Percentiles rank a stretch among this genome's conserved stretches.
phyloP scores from a whole-genome alignment of 441 rosid species.

The Aleurites moluccanus region DNA sequence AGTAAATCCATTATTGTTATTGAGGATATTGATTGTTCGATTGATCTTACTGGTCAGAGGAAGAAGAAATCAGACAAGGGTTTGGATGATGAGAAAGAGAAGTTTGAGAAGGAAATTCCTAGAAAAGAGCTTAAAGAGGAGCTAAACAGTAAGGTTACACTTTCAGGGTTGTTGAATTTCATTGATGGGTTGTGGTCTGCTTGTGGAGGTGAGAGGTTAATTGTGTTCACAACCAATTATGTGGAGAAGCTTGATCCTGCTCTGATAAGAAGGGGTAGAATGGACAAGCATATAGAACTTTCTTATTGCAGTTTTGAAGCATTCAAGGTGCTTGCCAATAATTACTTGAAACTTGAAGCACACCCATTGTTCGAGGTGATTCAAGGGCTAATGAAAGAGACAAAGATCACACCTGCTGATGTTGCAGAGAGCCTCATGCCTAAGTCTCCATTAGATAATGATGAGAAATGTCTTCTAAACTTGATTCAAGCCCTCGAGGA shows the following conservation, averaged over 20 bases:
- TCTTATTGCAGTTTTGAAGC: constrained; percentile 64
- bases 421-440: constrained; percentile 81
- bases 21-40: constrained; percentile 71
- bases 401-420: constrained; percentile 64
- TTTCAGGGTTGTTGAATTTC: constrained; percentile 70
- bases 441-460: constrained; percentile 41
- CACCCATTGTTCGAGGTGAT: constrained; percentile 42
- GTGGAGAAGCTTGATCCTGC: constrained; percentile 72
- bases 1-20: constrained; percentile 65
- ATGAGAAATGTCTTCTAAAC: constrained; percentile 45
- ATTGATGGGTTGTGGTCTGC: constrained; percentile 85
- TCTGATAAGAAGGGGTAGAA: constrained; percentile 72
- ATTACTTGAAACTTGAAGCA: constrained; percentile 50
- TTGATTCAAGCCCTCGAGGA: constrained; percentile 52
- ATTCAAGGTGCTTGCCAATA: constrained; percentile 61
- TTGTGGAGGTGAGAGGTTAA: constrained; percentile 66
- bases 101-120: constrained; percentile 33
- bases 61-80: constrained; percentile 41
- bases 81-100: constrained; percentile 35
- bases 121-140: constrained; percentile 42
- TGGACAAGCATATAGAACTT: constrained; percentile 75
- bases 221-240: constrained; percentile 66
- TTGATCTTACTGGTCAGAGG: constrained; percentile 67
- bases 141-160: constrained; percentile 49
- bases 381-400: constrained; percentile 40